A percentile compares a stretch with the other conserved stretches of the same genome.
phyloP scores from a whole-genome alignment of 371 early-diverging fungal species.

The Mucor plumbeus region DNA sequence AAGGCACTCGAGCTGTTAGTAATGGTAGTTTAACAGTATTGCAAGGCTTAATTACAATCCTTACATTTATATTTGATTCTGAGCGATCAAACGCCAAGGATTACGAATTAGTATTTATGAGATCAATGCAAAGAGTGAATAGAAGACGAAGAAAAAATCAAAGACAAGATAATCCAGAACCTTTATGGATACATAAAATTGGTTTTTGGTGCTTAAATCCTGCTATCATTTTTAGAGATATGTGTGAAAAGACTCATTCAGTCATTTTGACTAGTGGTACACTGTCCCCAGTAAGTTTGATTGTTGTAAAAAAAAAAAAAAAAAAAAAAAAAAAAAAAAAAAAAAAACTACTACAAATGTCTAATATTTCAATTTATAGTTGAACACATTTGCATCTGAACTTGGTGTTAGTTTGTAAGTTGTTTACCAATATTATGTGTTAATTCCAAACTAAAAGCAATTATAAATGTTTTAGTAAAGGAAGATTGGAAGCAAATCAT shows the following conservation, averaged over 20 bases:
- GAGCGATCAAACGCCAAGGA: constrained; percentile 39
- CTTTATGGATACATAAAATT: constrained; percentile 27
- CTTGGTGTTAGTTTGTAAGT: constrained; percentile 60
- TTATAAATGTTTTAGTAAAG: constrained; percentile 16
- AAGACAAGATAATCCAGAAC: background rate
- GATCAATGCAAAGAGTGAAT: constrained; percentile 21
- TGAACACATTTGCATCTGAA: constrained; percentile 77
- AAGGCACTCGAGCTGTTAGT: constrained; percentile 18
- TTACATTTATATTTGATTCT: constrained; percentile 38
- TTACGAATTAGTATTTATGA: constrained; percentile 52
- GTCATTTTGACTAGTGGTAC: constrained; percentile 90
- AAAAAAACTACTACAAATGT: too few species aligned
- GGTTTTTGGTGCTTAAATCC: constrained; percentile 62
- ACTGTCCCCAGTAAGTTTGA: constrained; percentile 67
- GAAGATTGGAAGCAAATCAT: constrained; percentile 60
- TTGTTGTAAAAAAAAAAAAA: too few species aligned
- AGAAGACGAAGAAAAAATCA: background rate
- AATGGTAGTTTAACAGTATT: constrained; percentile 14
- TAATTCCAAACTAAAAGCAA: background rate
- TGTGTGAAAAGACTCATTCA: constrained; percentile 55
- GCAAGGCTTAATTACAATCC: constrained; percentile 40
- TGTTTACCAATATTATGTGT: background rate
- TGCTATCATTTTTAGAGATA: constrained; percentile 63
- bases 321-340: too few species aligned
- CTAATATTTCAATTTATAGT: constrained; percentile 14